These are phyloP conservation scores for Clitocybe nebularis DNA, from an alignment of 1,284 basidiomycete species.

Conservation along the genomic window DNA sequence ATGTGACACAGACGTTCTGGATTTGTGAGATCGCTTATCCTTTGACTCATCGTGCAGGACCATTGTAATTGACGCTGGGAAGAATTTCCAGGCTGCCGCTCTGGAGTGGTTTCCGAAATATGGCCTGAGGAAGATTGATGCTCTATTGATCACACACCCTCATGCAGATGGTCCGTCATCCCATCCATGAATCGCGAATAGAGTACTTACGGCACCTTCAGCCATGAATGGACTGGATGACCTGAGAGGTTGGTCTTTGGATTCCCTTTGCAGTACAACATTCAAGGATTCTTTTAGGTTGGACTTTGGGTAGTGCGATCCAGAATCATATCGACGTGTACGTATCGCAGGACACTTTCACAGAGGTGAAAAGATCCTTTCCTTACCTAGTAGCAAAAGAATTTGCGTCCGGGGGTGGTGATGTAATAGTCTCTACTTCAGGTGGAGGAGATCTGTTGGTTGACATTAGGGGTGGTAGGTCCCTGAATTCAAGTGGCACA, in stretches of 20 bases:
- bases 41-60: constrained; percentile 38
- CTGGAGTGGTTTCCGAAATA: constrained; percentile 80
- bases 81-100: constrained; percentile 74
- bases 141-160: constrained; percentile 74
- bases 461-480: constrained; percentile 41
- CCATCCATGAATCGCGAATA: constrained; percentile 4
- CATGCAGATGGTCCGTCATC: constrained; percentile 66
- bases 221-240: constrained; percentile 85
- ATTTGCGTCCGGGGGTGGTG: constrained; percentile 75
- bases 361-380: constrained; percentile 63
- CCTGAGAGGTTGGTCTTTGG: constrained; percentile 55
- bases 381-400: constrained; percentile 76
- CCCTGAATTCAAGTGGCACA: constrained; percentile 77
- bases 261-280: no score
- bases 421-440: constrained; percentile 37
- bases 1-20: constrained; percentile 7
- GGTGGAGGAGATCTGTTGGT: constrained; percentile 3
- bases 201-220: constrained; percentile 24
- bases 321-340: constrained; percentile 75
- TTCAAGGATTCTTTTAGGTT: constrained; percentile 55
- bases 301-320: constrained; percentile 67
- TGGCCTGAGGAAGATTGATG: constrained; percentile 70
- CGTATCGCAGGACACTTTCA: constrained; percentile 59
- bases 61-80: constrained; percentile 77
- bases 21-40: constrained; percentile 4